A percentile compares a stretch with the other conserved stretches of the same genome.
Conservation (phyloP, 1,284 basidiomycete species). For the Kwoniella shivajii region DNA sequence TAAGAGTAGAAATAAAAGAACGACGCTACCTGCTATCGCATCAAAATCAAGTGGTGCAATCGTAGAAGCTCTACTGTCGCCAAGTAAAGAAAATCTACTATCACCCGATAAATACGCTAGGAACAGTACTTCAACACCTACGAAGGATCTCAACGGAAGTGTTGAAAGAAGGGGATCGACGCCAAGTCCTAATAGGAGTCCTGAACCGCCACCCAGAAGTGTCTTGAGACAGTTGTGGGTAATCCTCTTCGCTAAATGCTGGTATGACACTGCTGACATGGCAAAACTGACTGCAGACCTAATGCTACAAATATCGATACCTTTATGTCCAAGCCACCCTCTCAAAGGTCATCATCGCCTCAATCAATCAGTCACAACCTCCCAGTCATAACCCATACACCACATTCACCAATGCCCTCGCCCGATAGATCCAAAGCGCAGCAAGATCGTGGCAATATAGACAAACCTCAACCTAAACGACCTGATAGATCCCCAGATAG, state of each 20-base stretch:
- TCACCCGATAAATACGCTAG: constrained; percentile 11
- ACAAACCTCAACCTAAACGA: constrained; percentile 13
- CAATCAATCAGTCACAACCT: constrained; percentile 14
- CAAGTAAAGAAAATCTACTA: constrained; percentile 11
- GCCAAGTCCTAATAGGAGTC: constrained; percentile 30
- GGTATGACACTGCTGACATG: too few relatives aligned
- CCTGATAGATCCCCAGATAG: constrained; percentile 18
- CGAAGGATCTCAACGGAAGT: neutral
- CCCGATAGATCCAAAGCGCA: constrained; percentile 6
- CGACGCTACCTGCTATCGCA: constrained; percentile 27
- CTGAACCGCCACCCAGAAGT: constrained; percentile 49
- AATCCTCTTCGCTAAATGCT: neutral
- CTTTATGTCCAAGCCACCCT: neutral
- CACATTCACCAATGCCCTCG: constrained; percentile 22
- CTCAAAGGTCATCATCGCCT: constrained; percentile 9
- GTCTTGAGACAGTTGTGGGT: constrained; percentile 41
- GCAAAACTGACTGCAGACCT: neutral
- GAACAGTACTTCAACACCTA: constrained; percentile 1
- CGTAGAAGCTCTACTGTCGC: constrained; percentile 16
- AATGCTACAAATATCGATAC: neutral
- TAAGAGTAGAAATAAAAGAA: constrained; percentile 16
- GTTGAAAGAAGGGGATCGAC: constrained; percentile 11
- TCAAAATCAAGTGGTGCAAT: constrained; percentile 8
- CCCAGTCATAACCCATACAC: constrained; percentile 40
- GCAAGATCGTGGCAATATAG: neutral